Base-by-base conservation (phyloP, 2,329 filamentous ascomycete species). In the Drechslerella dactyloides region DNA sequence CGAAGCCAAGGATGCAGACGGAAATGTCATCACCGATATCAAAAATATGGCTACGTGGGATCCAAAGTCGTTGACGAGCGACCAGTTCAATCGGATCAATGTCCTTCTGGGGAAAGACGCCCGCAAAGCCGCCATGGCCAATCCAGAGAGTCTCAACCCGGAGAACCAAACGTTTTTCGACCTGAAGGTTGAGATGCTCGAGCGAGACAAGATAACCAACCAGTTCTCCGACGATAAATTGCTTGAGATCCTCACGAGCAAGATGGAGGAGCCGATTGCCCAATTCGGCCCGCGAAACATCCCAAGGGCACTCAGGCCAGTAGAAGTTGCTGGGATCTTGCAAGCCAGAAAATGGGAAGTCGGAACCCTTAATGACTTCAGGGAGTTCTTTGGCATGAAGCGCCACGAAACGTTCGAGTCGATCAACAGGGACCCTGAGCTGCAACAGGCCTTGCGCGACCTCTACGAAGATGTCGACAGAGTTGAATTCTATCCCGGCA, bases 271-370 rank as follows among this genome's bases (percentile, higher is more conserved):
- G 61, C 84, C 84, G 27, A 84, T 85, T 1, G 85, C 85, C 21
- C 80, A 82, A 1, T 88, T 88, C 74, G 86, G 86, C 0, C 83
- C 86, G 1, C 82, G 82, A 13, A 85, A 84, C 76, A 82, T 88
- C 0, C 86, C 86, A 2, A 82, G 82, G 46, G 82, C 83, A 0
- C 82, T 89, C 74, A 85, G 83, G 75, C 80, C 82, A 1, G 82
- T 89, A 10, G 87, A 89, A 77, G 81, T 87, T 1, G 81, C 87
- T 1, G 86, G 86, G 7, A 88, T 88, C 54, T 81, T 83, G 10
- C 86, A 88, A 74, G 84, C 83, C 3, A 84, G 86, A 30, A 83
- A 84, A 46, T 88, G 86, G 86, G 83, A 86, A 61, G 78, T 87
- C 11, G 85, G 83, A 0, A 85, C 85, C 0, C 78, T 89, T 35